Conservation (phyloP, 2,329 filamentous ascomycete genomes). For the Fusarium dlaminii region DNA sequence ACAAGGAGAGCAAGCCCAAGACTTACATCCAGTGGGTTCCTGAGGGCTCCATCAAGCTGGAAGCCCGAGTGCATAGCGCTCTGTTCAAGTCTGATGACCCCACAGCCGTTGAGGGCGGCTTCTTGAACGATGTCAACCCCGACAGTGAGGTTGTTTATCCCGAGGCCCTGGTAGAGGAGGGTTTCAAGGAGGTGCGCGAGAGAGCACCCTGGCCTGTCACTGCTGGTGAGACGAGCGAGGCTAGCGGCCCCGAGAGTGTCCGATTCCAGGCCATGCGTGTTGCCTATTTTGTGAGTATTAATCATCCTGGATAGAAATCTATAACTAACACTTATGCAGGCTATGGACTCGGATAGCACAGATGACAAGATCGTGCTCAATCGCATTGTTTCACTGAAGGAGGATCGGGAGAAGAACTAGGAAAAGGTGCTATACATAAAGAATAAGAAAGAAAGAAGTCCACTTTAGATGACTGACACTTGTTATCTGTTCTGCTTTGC, state of each 20-base stretch:
- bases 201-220: constrained; percentile 85
- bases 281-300: constrained; percentile 75
- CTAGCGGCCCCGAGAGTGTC: constrained; percentile 75
- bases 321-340: constrained; percentile 52
- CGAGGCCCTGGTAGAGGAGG: constrained; percentile 82
- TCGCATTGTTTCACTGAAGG: constrained; percentile 90
- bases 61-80: constrained; percentile 81
- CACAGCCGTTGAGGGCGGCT: constrained; percentile 79
- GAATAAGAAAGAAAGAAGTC: background rate
- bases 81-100: constrained; percentile 91
- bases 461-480: background rate
- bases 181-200: constrained; percentile 78
- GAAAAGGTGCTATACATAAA: background rate
- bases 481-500: background rate
- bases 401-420: constrained; percentile 75
- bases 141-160: constrained; percentile 83
- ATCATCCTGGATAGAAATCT: fast-evolving
- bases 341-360: constrained; percentile 80
- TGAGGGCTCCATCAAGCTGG: constrained; percentile 72
- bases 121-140: constrained; percentile 84
- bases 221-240: constrained; percentile 73
- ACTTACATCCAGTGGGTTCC: constrained; percentile 92
- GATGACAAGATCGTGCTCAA: constrained; percentile 87
- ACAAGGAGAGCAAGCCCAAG: constrained; percentile 79
- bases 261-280: constrained; percentile 92